Evolutionary conservation across 2,329 filamentous ascomycete species (phyloP).

Genomic region (Eutypella sp.): DNA sequence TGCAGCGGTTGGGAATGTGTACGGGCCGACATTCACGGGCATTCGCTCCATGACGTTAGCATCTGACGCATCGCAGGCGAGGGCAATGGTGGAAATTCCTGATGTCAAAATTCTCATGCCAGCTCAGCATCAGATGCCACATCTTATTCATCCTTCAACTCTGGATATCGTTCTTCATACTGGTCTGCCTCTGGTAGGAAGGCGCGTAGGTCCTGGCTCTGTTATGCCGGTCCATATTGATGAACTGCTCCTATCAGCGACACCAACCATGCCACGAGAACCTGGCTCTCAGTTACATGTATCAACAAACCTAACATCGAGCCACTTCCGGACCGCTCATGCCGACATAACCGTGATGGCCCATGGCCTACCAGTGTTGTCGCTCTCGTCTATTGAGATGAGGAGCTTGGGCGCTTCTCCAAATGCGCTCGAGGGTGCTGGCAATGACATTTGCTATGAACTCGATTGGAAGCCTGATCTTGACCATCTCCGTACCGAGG

Average conservation of each 20-base stretch:
- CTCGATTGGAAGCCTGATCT: slow-evolving; percentile 8
- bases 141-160: slow-evolving; percentile 11
- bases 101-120: slow-evolving; percentile 8
- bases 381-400: slow-evolving; percentile 5
- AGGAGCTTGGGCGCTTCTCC: slow-evolving; percentile 5
- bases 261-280: not conserved
- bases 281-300: slow-evolving; percentile 4
- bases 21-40: slow-evolving; percentile 6
- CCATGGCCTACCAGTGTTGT: not conserved
- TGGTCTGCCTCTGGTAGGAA: slow-evolving; percentile 4
- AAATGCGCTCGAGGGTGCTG: not conserved
- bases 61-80: not conserved
- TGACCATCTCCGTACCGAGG: slow-evolving; percentile 4
- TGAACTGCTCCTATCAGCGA: slow-evolving; percentile 5
- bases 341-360: slow-evolving; percentile 1
- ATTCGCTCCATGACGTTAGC: not conserved
- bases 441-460: slow-evolving; percentile 5
- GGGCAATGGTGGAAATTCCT: slow-evolving; percentile 1
- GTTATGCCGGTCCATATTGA: slow-evolving; percentile 13
- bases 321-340: slow-evolving; percentile 7
- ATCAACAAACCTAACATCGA: slow-evolving; percentile 4
- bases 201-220: slow-evolving; percentile 5
- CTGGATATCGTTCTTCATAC: slow-evolving; percentile 11
- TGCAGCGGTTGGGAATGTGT: slow-evolving; percentile 3
- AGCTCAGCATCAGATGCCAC: not conserved